These are phyloP conservation scores for Phanerochaete carnosa DNA, from an alignment of 768 basidiomycete species.

Conservation along the genomic window DNA sequence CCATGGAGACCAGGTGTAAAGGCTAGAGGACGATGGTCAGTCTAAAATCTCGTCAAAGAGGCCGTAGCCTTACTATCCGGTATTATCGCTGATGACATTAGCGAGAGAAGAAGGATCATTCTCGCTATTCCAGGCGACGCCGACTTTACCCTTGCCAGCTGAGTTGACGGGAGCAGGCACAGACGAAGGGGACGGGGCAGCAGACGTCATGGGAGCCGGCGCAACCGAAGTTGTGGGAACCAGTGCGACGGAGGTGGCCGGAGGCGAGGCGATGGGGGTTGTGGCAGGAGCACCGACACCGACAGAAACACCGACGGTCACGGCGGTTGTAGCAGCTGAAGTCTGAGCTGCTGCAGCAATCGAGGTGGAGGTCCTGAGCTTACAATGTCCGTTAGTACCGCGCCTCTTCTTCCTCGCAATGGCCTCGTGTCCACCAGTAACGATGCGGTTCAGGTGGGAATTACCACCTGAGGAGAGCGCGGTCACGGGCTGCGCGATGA, in stretches of 20 bases:
- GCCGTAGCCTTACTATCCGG: constrained; percentile 34
- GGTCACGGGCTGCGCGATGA: constrained; percentile 41
- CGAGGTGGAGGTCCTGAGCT: constrained; percentile 36
- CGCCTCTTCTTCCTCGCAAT: constrained; percentile 35
- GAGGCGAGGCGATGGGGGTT: constrained; percentile 8
- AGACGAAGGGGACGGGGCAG: constrained; percentile 14
- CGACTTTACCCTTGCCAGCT: constrained; percentile 38
- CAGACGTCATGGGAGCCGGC: constrained; percentile 1
- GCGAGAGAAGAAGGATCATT: constrained; percentile 43
- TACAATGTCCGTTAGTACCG: constrained; percentile 49
- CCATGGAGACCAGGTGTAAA: constrained; percentile 45
- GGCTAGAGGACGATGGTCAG: neutral
- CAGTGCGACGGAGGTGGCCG: no score
- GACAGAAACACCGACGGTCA: constrained; percentile 16
- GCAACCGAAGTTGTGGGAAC: constrained; percentile 7
- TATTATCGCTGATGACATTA: constrained; percentile 42
- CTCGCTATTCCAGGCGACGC: constrained; percentile 63
- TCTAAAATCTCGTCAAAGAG: neutral
- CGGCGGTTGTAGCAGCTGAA: neutral
- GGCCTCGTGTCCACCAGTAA: constrained; percentile 38
- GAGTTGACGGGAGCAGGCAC: neutral
- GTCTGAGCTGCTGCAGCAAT: neutral
- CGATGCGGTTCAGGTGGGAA: constrained; percentile 39
- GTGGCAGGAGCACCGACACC: constrained; percentile 3
- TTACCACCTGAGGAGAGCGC: constrained; percentile 38